Base-by-base conservation (phyloP, 192 early-diverging fungal genomes). In the Anaeromyces robustus region DNA sequence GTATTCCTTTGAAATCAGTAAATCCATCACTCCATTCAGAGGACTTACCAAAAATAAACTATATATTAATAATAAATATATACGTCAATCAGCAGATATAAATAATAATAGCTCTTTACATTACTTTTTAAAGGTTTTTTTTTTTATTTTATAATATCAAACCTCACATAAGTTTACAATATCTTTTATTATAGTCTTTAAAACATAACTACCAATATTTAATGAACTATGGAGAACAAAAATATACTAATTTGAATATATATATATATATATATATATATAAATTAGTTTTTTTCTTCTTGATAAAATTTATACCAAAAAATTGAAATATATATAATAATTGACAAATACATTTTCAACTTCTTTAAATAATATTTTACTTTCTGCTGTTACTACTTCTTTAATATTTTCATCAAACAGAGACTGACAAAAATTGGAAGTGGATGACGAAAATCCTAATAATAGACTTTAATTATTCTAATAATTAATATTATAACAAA, bases 401-500 rank as follows among this genome's bases (percentile, higher is more conserved):
- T 83, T 84, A 30, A 91, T 84, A 30, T 90, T 86, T 80, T 91
- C 90, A 18, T 87, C 87, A 30, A 91, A 82, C 31, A 91, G 82
- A 29, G 89, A 87, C 29, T 83, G 82, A 78, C 86, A 87, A 80
- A 91, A 91, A 81, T 91, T 91, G 12, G 89, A 87, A 1, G 89
- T 81, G 2, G 90, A 91, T 9, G 89, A 87, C 17, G 90, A 86
- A 81, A 91, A 91, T n/a, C 88, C 90, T n/a, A 91, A 82, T 0
- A 89, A 84, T 17, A 91, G 22, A 29, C 77, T 81, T 52, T 4
- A 22, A 14, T 2, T 52, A 22, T 22, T 14, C 0, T 12, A 29
- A 80, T 2, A 18, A 80, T 12, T 14, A 39, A 77, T 18, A 29
- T 16, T 16, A 78, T 16, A 79, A 17, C 2, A 4, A 29, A 79